These are phyloP conservation scores for Aspergillus taichungensis DNA, from an alignment of 495 filamentous ascomycete genomes.

Conservation along the genomic window DNA sequence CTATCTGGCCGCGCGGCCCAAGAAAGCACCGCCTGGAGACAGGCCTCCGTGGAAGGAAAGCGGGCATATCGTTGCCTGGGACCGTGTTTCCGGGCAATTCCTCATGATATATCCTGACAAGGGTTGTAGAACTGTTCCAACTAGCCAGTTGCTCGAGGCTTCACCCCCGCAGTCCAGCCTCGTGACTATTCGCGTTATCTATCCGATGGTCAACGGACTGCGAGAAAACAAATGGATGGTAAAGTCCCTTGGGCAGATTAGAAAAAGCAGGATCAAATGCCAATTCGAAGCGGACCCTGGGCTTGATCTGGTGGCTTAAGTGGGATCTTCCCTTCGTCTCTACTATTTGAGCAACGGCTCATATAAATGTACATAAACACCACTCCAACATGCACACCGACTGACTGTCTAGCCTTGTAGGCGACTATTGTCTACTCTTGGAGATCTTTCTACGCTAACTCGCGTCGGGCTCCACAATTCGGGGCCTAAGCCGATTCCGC, in stretches of 20 bases:
- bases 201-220: neutral
- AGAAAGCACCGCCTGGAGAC: neutral
- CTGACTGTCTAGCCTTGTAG: no score
- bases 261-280: neutral
- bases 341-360: neutral
- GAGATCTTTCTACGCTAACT: no score
- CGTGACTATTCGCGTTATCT: no score
- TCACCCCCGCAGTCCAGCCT: neutral
- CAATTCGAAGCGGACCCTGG: conserved; percentile 3
- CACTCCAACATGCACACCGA: neutral
- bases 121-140: conserved; percentile 11
- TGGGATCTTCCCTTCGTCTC: no score
- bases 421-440: no score
- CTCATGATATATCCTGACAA: conserved; percentile 22
- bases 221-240: neutral
- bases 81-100: conserved; percentile 24
- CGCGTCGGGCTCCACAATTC: no score
- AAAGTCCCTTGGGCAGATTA: neutral
- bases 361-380: neutral
- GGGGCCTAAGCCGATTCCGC: no score
- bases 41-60: conserved; percentile 19
- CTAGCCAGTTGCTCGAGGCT: conserved; percentile 1
- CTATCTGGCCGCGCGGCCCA: conserved; percentile 16
- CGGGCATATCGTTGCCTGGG: conserved; percentile 32
- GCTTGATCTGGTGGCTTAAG: conserved; percentile 3